Percentiles rank a stretch among this genome's conserved stretches.
These are phyloP conservation scores for Citrus mangshanensis DNA, from an alignment of 345 rosid genomes.

Conservation along the genomic window DNA sequence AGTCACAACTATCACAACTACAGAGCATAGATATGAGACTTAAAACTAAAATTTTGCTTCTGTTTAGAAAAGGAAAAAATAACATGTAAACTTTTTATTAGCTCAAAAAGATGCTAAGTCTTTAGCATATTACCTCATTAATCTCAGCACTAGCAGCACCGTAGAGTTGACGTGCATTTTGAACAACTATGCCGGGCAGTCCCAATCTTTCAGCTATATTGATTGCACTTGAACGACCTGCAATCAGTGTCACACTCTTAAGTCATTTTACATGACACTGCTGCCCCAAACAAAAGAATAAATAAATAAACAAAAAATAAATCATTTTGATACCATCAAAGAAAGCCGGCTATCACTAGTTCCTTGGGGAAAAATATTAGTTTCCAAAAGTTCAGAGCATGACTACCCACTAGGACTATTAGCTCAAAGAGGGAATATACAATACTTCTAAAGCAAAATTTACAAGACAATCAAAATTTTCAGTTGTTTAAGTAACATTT, in stretches of 20 bases:
- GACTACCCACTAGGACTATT: neutral
- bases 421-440: neutral
- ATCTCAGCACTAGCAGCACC: slow-evolving; percentile 88
- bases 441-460: neutral
- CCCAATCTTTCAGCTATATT: slow-evolving; percentile 86
- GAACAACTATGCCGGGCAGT: slow-evolving; percentile 48
- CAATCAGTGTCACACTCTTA: slow-evolving; percentile 4
- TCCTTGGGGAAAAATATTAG: neutral
- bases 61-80: neutral
- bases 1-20: neutral
- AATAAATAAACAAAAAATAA: neutral
- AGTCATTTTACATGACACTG: neutral
- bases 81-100: neutral
- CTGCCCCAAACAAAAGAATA: neutral
- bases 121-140: slow-evolving; percentile 47
- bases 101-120: neutral
- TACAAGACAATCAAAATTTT: neutral
- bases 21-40: neutral
- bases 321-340: neutral
- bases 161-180: slow-evolving; percentile 56
- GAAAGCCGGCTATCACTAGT: neutral
- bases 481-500: neutral
- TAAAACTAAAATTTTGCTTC: neutral
- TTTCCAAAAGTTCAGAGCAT: neutral
- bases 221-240: slow-evolving; percentile 94